These are phyloP conservation scores for Macrophomina phaseolina DNA, from an alignment of 2,329 filamentous ascomycete genomes.

Conservation along the genomic window DNA sequence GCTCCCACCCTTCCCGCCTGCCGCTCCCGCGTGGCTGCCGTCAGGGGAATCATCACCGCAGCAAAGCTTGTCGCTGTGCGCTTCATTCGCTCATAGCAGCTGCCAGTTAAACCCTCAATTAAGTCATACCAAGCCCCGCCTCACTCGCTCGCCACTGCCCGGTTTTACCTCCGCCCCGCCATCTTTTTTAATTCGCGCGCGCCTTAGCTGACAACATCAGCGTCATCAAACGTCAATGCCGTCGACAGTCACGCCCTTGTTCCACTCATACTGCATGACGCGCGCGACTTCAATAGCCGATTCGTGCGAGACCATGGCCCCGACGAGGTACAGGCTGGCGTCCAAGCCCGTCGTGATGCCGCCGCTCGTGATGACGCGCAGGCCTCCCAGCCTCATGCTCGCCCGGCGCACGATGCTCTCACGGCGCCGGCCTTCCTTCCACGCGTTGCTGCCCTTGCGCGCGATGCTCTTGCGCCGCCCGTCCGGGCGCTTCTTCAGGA, in stretches of 20 bases:
- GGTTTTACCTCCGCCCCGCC: constrained; percentile 10
- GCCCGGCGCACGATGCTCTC: constrained; percentile 82
- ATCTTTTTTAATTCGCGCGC: constrained; percentile 19
- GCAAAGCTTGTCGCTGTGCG: constrained; percentile 7
- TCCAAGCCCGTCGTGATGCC: constrained; percentile 82
- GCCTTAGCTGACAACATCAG: not conserved
- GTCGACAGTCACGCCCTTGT: constrained; percentile 83
- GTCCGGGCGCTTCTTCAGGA: constrained; percentile 72
- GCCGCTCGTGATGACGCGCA: constrained; percentile 79
- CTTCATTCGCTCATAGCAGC: constrained; percentile 16
- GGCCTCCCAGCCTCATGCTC: constrained; percentile 71
- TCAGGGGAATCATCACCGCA: constrained; percentile 5
- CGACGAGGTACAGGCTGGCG: constrained; percentile 83
- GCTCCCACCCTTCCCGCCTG: not conserved
- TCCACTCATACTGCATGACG: constrained; percentile 81
- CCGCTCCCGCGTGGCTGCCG: constrained; percentile 1
- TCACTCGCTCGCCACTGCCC: constrained; percentile 13
- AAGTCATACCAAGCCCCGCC: constrained; percentile 13
- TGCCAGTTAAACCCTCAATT: not conserved
- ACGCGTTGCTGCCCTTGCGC: constrained; percentile 82
- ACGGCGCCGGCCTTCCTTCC: constrained; percentile 74
- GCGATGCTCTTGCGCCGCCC: constrained; percentile 53
- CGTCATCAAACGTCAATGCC: constrained; percentile 75
- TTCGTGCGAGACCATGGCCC: constrained; percentile 79
- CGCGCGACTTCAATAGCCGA: constrained; percentile 77